A percentile compares a stretch with the other conserved stretches of the same genome.
Evolutionary conservation across 805 yeast genomes (phyloP).

Genomic region (Candida oleophila): DNA sequence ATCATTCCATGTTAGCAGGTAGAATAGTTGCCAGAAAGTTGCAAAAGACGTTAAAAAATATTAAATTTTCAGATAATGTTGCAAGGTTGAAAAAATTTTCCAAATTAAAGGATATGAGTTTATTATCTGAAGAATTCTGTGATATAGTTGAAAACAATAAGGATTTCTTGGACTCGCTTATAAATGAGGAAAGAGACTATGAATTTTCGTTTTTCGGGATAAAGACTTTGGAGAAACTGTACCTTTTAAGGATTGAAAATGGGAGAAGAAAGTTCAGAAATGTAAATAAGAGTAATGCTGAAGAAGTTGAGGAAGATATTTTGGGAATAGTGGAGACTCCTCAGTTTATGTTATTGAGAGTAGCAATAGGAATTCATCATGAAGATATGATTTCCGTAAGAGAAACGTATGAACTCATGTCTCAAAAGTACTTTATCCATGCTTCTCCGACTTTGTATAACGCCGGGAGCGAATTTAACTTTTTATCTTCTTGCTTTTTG

Average conservation of each 20-base stretch:
- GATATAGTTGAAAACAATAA: conserved; percentile 62
- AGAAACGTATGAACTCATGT: conserved; percentile 88
- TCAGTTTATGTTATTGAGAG: conserved; percentile 87
- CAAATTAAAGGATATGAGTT: conserved; percentile 36
- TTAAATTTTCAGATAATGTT: conserved; percentile 26
- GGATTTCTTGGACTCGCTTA: conserved; percentile 68
- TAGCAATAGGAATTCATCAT: conserved; percentile 87
- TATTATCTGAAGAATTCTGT: conserved; percentile 68
- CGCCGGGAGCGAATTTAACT: conserved; percentile 84
- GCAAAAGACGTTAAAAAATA: conserved; percentile 15
- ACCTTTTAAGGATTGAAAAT: conserved; percentile 49
- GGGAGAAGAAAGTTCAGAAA: not conserved
- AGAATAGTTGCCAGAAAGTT: conserved; percentile 32
- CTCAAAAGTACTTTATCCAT: conserved; percentile 82
- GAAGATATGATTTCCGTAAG: conserved; percentile 59
- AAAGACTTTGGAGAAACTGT: conserved; percentile 88
- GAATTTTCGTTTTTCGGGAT: conserved; percentile 83
- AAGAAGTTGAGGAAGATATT: not conserved
- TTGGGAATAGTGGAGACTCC: conserved; percentile 77
- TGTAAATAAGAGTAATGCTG: not conserved
- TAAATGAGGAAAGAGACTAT: conserved; percentile 76
- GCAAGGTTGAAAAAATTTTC: conserved; percentile 12
- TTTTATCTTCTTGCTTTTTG: conserved; percentile 88
- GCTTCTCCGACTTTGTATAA: conserved; percentile 95
- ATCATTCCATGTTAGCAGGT: conserved; percentile 36